A percentile compares a stretch with the other conserved stretches of the same genome.
Evolutionary conservation across 2,329 filamentous ascomycete species (phyloP).

Genomic region (Penicillium sp.): DNA sequence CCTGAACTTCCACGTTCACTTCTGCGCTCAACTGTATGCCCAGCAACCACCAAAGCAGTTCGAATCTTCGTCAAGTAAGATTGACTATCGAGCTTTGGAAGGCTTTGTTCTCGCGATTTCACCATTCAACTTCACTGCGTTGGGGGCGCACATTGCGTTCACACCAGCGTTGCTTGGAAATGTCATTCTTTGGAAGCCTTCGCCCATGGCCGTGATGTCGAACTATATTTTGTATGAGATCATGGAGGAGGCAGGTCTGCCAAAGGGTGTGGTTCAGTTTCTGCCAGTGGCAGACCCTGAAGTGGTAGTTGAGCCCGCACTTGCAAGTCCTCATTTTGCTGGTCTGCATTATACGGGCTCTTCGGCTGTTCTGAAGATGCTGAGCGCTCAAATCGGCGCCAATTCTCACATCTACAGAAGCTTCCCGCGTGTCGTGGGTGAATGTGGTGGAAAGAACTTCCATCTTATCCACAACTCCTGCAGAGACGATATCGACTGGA

Average conservation of each 20-base stretch:
- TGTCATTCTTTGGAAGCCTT: constrained; percentile 1
- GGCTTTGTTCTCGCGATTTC: background rate
- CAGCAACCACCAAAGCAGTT: background rate
- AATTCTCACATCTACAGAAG: too few relatives aligned
- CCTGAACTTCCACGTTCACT: background rate
- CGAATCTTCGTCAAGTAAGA: background rate
- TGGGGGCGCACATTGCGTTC: background rate
- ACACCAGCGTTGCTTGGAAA: background rate
- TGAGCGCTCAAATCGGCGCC: too few relatives aligned
- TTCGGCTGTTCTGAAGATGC: too few relatives aligned
- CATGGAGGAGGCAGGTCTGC: constrained; percentile 1
- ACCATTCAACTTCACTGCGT: background rate
- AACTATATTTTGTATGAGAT: background rate
- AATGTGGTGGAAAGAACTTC: too few relatives aligned
- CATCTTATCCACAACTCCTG: too few relatives aligned
- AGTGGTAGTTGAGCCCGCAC: too few relatives aligned
- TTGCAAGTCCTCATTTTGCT: too few relatives aligned
- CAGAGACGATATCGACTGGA: too few relatives aligned
- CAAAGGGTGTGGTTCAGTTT: background rate
- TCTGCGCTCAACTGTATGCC: background rate
- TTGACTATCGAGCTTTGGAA: background rate
- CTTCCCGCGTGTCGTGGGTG: too few relatives aligned
- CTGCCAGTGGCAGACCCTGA: background rate
- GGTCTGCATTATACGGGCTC: too few relatives aligned
- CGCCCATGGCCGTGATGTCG: background rate